Base-by-base conservation (phyloP, 2,329 filamentous ascomycete species). In the Cryphonectria parasitica region DNA sequence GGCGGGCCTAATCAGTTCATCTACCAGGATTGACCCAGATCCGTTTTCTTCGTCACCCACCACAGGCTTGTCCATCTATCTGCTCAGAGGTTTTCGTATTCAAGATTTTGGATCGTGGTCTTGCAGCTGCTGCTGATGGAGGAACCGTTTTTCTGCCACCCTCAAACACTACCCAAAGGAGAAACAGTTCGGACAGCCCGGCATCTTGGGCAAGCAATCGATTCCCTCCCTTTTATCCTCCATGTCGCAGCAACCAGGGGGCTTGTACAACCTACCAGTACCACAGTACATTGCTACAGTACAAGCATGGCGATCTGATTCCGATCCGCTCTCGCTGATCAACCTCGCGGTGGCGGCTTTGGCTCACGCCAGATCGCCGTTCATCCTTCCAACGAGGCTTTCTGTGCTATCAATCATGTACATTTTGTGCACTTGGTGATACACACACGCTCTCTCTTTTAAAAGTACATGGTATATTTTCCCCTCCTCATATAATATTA, bases 361-460 rank as follows among this genome's bases (percentile, higher is more conserved):
- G 11, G 52, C 11, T 58, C 19, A 28, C 52, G 36, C 56, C 25
- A 31, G 65, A 67, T 43, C 65, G 28, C 25, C 65, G 10, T 43
- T 43, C 52, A 45, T 45, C 17, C 28, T 25, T 5, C 39, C 28
- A 60, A 34, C 52, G 19, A 5, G 7, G 7, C 36, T 49, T n/a
- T 41, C 34, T 49, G 65, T 67, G 28, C 39, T 61, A 61, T 67
- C 65, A 67, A 61, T 22, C 65, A 60, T 3, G 54, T 60, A 54
- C 36, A 22, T 49, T 10, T 7, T 49, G 34, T 6, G 34, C n/a
- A n/a, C n/a, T n/a, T n/a, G n/a, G n/a, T n/a, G n/a, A n/a, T n/a
- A n/a, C n/a, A n/a, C n/a, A n/a, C n/a, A n/a, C n/a, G n/a, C n/a
- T n/a, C n/a, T n/a, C n/a, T n/a, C n/a, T n/a, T n/a, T n/a, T n/a